Conservation (phyloP, 345 rosid species). For the Camelina neglecta region DNA sequence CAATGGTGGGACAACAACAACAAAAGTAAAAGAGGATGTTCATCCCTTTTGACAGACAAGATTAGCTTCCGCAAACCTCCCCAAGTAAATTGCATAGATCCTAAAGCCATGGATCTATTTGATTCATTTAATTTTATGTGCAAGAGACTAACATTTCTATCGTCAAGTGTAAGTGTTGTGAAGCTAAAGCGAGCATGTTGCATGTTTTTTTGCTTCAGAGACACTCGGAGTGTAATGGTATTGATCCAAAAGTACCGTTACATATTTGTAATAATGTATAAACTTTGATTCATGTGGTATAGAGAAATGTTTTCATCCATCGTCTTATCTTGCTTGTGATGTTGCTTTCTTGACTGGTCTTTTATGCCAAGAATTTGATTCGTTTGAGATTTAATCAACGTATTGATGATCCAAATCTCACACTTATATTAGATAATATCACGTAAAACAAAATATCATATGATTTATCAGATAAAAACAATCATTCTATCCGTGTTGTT, state of each 20-base stretch:
- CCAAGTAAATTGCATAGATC: conserved; percentile 29
- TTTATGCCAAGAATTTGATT: not conserved
- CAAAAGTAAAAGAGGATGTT: conserved; percentile 48
- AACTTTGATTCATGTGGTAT: conserved; percentile 31
- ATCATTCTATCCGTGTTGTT: too few relatives aligned
- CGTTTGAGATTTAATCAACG: not conserved
- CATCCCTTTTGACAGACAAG: conserved; percentile 29
- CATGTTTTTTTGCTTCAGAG: conserved; percentile 37
- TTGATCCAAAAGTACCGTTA: conserved; percentile 17
- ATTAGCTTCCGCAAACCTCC: conserved; percentile 12
- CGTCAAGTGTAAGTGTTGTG: conserved; percentile 35
- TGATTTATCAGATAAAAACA: too few relatives aligned
- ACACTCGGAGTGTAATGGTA: conserved; percentile 32
- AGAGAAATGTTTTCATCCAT: conserved; percentile 24
- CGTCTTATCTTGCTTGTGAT: not conserved
- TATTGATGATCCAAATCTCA: not conserved
- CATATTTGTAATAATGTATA: conserved; percentile 37
- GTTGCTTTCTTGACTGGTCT: not conserved
- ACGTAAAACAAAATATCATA: too few relatives aligned
- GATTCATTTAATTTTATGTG: conserved; percentile 32
- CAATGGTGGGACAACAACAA: conserved; percentile 73
- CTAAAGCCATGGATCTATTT: conserved; percentile 33
- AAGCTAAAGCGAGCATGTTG: conserved; percentile 35
- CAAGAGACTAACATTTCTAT: conserved; percentile 41
- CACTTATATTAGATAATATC: too few relatives aligned